Evolutionary conservation across 2,329 filamentous ascomycete species (phyloP), one percentile per base, ranked within the genome.

Genomic region (Penicillium sp.): DNA sequence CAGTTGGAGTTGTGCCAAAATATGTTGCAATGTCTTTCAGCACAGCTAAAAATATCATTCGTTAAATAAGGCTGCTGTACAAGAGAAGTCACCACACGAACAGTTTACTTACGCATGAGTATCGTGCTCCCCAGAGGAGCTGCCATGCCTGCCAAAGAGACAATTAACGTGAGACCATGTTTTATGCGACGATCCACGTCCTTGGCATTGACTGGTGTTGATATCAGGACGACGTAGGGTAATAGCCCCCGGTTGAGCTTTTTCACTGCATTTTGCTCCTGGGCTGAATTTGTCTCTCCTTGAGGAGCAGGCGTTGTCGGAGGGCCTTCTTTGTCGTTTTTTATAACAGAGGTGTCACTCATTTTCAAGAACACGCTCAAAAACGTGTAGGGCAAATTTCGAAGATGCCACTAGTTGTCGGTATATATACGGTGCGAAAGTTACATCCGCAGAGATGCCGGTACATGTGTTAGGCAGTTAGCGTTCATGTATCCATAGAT

Each of bases 51-150:
- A 87, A 83, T 57, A 89, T n/a, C n/a, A n/a, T n/a, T n/a, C n/a
- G 21, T 6, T 42, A 16, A 18, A 42, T 35, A 28, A 16, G 12
- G 6, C 12, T 8, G 12, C 48, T 28, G 11, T 26, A 23, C 3
- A 14, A 11, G 16, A 23, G 5, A 33, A 38, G 9, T 21, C 35
- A 18, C 14, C 21, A 18, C 2, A 18, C 24, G 33, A 8, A 30
- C 14, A 33, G 35, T 24, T 30, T 26, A 35, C 48, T 40, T 42
- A 51, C 48, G 91, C 64, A 93, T 87, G 56, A 96, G 85, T 53
- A 96, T 91, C 1, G 88, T 83, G 33, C 89, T 92, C 0, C 92
- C 92, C 76, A 96, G 84, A 0, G 92, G 92, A 0, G 88, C 90
- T 0, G 84, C 88, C 16, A 87, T 85, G 1, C 84, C 91, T 1